These are phyloP conservation scores for Aspergillus phoenicis DNA, from an alignment of 2,329 filamentous ascomycete species.

Conservation along the genomic window DNA sequence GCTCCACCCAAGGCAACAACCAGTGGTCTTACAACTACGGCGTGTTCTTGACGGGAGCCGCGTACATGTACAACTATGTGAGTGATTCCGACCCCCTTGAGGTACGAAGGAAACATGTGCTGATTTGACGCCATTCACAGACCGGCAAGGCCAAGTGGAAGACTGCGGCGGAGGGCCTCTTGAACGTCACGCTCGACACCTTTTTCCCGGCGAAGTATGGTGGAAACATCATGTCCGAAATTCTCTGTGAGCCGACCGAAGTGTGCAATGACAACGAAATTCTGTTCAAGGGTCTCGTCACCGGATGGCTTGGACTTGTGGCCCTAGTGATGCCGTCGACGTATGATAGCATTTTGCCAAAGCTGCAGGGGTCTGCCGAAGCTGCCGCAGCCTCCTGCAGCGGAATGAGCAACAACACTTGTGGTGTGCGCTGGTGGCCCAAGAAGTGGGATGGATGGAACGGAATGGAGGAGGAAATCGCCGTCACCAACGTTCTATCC, in stretches of 20 bases:
- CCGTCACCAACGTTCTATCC: constrained; percentile 64
- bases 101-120: neutral
- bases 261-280: constrained; percentile 71
- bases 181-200: constrained; percentile 48
- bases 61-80: constrained; percentile 69
- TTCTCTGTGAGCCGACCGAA: constrained; percentile 62
- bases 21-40: constrained; percentile 71
- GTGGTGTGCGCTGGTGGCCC: constrained; percentile 65
- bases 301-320: constrained; percentile 65
- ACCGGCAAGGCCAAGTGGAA: constrained; percentile 54
- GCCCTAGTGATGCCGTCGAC: constrained; percentile 66
- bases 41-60: constrained; percentile 61
- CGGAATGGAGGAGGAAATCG: constrained; percentile 71
- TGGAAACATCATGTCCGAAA: constrained; percentile 62
- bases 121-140: constrained; percentile 47
- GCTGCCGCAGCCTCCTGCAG: constrained; percentile 65
- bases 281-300: constrained; percentile 71
- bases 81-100: constrained; percentile 15
- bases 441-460: constrained; percentile 57
- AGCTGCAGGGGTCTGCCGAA: constrained; percentile 59
- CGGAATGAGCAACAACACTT: constrained; percentile 59
- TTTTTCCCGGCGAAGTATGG: constrained; percentile 51
- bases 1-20: constrained; percentile 61
- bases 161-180: constrained; percentile 56
- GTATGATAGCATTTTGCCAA: constrained; percentile 56